Evolutionary conservation across 2,329 filamentous ascomycete species (phyloP).

Genomic region (Pestalotiopsis sp.): DNA sequence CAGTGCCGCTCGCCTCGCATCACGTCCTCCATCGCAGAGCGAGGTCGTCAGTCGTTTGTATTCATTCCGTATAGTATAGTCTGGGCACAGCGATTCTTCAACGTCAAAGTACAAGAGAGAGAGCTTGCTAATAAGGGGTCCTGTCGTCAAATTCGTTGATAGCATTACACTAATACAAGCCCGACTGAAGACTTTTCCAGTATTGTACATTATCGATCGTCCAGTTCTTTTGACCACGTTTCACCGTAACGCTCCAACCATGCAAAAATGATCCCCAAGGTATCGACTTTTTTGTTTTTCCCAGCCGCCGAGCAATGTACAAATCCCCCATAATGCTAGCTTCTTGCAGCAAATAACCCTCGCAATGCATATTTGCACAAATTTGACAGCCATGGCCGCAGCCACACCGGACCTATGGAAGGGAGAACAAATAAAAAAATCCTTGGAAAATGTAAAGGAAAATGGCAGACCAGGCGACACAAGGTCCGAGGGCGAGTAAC

Average conservation of each 20-base stretch:
- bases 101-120: neutral
- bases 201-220: slow-evolving; percentile 33
- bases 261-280: slow-evolving; percentile 28
- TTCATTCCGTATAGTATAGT: too few relatives aligned
- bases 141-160: slow-evolving; percentile 22
- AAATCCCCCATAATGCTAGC: slow-evolving; percentile 26
- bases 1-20: too few relatives aligned
- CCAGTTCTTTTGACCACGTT: slow-evolving; percentile 23
- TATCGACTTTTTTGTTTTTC: slow-evolving; percentile 24
- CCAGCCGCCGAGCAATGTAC: slow-evolving; percentile 36
- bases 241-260: slow-evolving; percentile 33
- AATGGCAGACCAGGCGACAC: neutral
- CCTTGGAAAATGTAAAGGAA: neutral
- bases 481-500: neutral
- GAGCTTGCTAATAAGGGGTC: neutral
- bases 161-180: slow-evolving; percentile 34
- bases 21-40: too few relatives aligned
- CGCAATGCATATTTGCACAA: slow-evolving; percentile 26
- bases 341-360: slow-evolving; percentile 21
- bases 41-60: too few relatives aligned
- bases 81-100: neutral
- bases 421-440: neutral
- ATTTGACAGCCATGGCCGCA: neutral
- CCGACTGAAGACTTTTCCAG: slow-evolving; percentile 22
- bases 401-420: slow-evolving; percentile 1